These are phyloP conservation scores for Gloeopeniophorella convolvens DNA, from an alignment of 768 basidiomycete species.

Conservation along the genomic window DNA sequence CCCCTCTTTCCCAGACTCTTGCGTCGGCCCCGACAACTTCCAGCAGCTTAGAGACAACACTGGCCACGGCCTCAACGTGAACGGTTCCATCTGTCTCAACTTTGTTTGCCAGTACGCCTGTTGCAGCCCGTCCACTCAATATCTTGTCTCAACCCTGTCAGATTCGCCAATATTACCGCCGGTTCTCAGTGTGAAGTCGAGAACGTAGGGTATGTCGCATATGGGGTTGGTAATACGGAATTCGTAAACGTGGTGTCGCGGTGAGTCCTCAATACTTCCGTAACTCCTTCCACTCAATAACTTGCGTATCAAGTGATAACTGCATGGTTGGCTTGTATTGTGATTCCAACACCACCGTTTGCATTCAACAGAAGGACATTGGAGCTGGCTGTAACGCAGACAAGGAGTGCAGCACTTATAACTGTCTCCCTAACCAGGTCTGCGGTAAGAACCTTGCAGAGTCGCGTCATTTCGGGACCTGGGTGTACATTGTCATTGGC, in stretches of 20 bases:
- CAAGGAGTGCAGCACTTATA: slow-evolving; percentile 67
- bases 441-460: slow-evolving; percentile 58
- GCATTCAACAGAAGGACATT: slow-evolving; percentile 50
- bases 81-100: slow-evolving; percentile 81
- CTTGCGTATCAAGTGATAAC: slow-evolving; percentile 45
- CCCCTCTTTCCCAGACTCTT: slow-evolving; percentile 56
- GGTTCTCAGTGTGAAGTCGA: slow-evolving; percentile 62
- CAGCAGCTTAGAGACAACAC: slow-evolving; percentile 55
- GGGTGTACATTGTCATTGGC: slow-evolving; percentile 68
- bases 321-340: slow-evolving; percentile 73
- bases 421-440: slow-evolving; percentile 54
- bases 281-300: not conserved
- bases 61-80: slow-evolving; percentile 64
- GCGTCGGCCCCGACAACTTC: slow-evolving; percentile 60
- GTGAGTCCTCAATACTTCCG: slow-evolving; percentile 31
- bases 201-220: slow-evolving; percentile 75
- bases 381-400: slow-evolving; percentile 56
- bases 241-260: slow-evolving; percentile 79
- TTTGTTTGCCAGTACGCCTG: slow-evolving; percentile 69
- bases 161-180: slow-evolving; percentile 74
- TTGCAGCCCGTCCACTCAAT: not conserved
- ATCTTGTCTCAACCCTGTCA: slow-evolving; percentile 24
- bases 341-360: slow-evolving; percentile 51
- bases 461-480: slow-evolving; percentile 55
- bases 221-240: slow-evolving; percentile 44